A percentile compares a stretch with the other conserved stretches of the same genome.
Conservation (phyloP, 2,329 filamentous ascomycete species). For the Blastomyces parvus region DNA sequence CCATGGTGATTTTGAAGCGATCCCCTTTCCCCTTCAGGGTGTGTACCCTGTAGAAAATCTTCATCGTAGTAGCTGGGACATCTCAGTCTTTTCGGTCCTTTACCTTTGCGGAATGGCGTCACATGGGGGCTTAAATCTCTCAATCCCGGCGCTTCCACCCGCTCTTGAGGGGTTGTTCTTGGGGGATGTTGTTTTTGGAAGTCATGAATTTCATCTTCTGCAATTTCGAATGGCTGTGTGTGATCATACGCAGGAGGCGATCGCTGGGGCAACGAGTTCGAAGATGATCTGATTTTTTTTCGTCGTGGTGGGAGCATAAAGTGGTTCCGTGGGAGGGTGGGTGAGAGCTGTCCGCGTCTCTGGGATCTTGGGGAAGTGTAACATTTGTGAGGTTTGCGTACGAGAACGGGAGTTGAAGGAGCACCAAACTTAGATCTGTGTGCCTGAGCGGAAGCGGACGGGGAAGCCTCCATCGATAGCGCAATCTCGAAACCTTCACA, state of each 20-base stretch:
- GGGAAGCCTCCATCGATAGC: not conserved
- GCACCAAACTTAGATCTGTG: not conserved
- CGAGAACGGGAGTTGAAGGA: constrained; percentile 2
- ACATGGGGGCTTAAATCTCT: constrained; percentile 12
- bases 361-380: not conserved
- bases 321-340: not conserved
- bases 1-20: not conserved
- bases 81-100: constrained; percentile 10
- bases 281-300: constrained; percentile 1
- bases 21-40: not conserved
- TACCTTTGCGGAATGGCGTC: constrained; percentile 13
- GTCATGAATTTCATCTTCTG: not conserved
- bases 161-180: not conserved
- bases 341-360: not conserved
- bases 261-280: not conserved
- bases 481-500: not conserved
- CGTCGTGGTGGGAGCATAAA: constrained; percentile 4
- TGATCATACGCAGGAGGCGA: not conserved
- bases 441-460: not conserved
- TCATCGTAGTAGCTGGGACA: constrained; percentile 14
- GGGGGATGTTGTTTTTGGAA: not conserved
- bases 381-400: constrained; percentile 3
- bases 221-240: constrained; percentile 4
- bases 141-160: not conserved
- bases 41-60: constrained; percentile 9